Evolutionary conservation across 208 protist genomes (phyloP).

Genomic region (Novymonas esmeraldas): DNA sequence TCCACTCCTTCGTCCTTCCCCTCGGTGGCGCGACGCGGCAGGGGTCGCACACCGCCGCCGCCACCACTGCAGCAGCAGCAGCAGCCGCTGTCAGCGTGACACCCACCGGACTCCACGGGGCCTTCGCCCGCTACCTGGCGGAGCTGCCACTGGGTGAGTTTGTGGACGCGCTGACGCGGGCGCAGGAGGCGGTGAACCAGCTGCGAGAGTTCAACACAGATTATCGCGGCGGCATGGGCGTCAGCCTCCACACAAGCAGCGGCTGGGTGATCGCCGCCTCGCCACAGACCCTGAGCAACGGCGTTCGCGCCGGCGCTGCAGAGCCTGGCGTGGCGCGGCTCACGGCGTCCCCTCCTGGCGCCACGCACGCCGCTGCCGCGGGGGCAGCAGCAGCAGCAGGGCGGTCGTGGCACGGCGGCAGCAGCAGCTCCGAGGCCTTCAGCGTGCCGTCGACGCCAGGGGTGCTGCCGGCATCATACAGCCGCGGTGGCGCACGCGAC

Average conservation of each 20-base stretch:
- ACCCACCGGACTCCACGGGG: background rate
- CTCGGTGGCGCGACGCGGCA: background rate
- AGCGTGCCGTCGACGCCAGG: slow-evolving; percentile 25
- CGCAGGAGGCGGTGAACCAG: slow-evolving; percentile 55
- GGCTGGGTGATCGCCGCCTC: slow-evolving; percentile 1
- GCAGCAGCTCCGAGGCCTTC: slow-evolving; percentile 9
- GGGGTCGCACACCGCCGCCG: background rate
- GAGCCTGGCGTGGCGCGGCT: background rate
- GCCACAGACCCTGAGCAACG: slow-evolving; percentile 49
- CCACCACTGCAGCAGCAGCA: background rate
- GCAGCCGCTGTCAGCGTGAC: slow-evolving; percentile 1
- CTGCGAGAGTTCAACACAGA: slow-evolving; percentile 62
- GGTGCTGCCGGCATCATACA: slow-evolving; percentile 13
- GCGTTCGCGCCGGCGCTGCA: background rate
- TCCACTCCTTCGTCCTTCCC: slow-evolving; percentile 76
- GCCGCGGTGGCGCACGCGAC: background rate
- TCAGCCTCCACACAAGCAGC: background rate
- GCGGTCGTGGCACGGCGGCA: too few species aligned
- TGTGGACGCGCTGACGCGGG: slow-evolving; percentile 37
- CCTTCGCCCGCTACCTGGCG: slow-evolving; percentile 39
- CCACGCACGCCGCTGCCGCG: background rate
- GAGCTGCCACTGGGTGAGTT: slow-evolving; percentile 41
- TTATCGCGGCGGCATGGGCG: slow-evolving; percentile 47
- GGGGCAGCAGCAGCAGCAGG: background rate
- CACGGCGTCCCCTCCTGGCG: background rate